Evolutionary conservation across 2,329 filamentous ascomycete species (phyloP).

Genomic region (Blastomyces gilchristii): DNA sequence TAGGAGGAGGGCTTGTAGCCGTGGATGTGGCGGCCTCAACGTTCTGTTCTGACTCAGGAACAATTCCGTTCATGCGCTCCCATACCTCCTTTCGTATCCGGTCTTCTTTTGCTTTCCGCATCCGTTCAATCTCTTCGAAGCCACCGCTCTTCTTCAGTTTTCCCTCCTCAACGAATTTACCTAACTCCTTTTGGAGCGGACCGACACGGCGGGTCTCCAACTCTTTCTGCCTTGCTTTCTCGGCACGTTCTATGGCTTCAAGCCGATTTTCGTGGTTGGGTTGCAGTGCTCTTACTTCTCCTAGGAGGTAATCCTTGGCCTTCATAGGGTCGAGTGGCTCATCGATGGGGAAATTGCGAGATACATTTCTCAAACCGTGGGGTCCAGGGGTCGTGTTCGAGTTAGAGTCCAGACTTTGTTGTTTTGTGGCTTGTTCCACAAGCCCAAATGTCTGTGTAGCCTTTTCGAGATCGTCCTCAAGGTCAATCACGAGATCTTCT

Average conservation of each 20-base stretch:
- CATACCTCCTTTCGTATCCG: constrained; percentile 66
- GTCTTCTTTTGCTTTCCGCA: constrained; percentile 77
- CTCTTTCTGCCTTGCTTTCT: constrained; percentile 82
- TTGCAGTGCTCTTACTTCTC: constrained; percentile 84
- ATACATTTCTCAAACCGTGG: constrained; percentile 40
- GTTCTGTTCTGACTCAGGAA: constrained; percentile 39
- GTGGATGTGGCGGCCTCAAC: constrained; percentile 17
- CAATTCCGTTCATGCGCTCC: constrained; percentile 43
- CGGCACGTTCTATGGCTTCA: constrained; percentile 94
- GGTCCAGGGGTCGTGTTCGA: constrained; percentile 29
- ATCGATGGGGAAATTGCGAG: constrained; percentile 41
- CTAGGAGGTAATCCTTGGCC: constrained; percentile 83
- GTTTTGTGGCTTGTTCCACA: constrained; percentile 95
- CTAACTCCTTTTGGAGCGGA: constrained; percentile 77
- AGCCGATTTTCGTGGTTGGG: constrained; percentile 89
- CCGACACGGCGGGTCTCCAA: constrained; percentile 63
- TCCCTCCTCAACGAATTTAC: constrained; percentile 74
- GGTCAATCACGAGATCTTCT: constrained; percentile 84
- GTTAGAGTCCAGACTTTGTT: constrained; percentile 65
- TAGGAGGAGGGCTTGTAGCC: neutral
- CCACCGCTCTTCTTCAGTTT: constrained; percentile 94
- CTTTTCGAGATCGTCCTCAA: constrained; percentile 92
- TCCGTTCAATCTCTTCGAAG: constrained; percentile 82
- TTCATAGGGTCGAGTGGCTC: constrained; percentile 59
- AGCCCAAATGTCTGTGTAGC: constrained; percentile 85